Base-by-base conservation (phyloP, 345 rosid genomes). In the Sonneratia alba region DNA sequence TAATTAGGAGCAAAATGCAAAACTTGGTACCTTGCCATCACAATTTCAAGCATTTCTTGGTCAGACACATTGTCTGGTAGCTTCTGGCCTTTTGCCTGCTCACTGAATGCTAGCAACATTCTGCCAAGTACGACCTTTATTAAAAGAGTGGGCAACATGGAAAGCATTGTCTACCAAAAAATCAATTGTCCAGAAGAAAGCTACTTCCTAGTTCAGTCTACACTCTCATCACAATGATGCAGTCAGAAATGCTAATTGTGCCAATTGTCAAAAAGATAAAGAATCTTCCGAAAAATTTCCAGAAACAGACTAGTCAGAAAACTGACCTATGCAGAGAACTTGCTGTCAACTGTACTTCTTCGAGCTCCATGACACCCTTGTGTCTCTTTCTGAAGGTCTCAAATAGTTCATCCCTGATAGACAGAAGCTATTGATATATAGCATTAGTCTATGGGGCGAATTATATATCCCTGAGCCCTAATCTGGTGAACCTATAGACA, bases 381-480 rank as follows among this genome's bases (percentile, higher is more conserved):
- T 94, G 89, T 81, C 97, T 85, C 85, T 90, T 95, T 84, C 88
- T 90, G 82, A 95, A 91, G 72, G 97, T 95, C 70, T 91, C 96
- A 79, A 91, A 91, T 74, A 94, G 93, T 70, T 94, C 98, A 79
- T 94, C 96, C 77, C 96, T 87, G 73, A 94, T 94, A 65, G 97
- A 77, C 73, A 90, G 77, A 81, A 94, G 81, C 97, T 93, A 91
- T 71, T 43, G 62, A 80, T 48, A 79, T 45, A 75, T 74, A 57
- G 70, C 32, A 62, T 62, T 27, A 62, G 66, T 15, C 66, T 34
- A 62, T 4, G 38, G 9, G 18, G 27, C 18, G 59, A 62, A 27
- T 27, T 10, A 62, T 27, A 62, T 13, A 34, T 62, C 7, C 37
- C 19, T 11, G 27, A n/a, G 27, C 66, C 32, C 32, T 57, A 57